Conservation (phyloP, 208 protist genomes). For the Trypanosomatidae sp. region DNA sequence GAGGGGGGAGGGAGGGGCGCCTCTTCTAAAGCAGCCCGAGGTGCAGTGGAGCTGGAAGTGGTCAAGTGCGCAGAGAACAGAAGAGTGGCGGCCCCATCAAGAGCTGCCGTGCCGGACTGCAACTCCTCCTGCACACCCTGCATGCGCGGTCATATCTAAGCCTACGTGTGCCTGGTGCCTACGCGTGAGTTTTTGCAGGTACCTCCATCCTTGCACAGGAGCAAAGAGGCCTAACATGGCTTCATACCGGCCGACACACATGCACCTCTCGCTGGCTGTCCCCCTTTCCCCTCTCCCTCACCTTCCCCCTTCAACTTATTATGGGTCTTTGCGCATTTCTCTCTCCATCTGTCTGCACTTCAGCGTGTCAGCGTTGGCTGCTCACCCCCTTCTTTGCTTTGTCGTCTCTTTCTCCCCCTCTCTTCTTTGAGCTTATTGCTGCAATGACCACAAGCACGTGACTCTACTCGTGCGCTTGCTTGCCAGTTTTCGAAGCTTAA, state of each 20-base stretch:
- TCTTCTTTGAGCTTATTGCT: not conserved
- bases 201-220: too few relatives aligned
- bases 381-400: not conserved
- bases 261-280: not conserved
- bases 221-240: too few relatives aligned
- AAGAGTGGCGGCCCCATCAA: not conserved
- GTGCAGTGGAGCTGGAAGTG: not conserved
- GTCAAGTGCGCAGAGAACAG: not conserved
- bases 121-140: not conserved
- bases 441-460: not conserved
- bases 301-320: not conserved
- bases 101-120: not conserved
- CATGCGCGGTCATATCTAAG: not conserved
- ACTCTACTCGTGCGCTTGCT: too few relatives aligned
- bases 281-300: not conserved
- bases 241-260: not conserved
- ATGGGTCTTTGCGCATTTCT: not conserved
- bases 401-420: conserved; percentile 1
- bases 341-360: not conserved
- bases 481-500: too few relatives aligned
- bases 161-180: not conserved
- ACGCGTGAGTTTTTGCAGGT: not conserved
- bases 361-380: not conserved
- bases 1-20: not conserved
- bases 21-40: not conserved